phyloP scores from a whole-genome alignment of 1,139 yeast species.

The Kurtzmaniella quercitrusa region DNA sequence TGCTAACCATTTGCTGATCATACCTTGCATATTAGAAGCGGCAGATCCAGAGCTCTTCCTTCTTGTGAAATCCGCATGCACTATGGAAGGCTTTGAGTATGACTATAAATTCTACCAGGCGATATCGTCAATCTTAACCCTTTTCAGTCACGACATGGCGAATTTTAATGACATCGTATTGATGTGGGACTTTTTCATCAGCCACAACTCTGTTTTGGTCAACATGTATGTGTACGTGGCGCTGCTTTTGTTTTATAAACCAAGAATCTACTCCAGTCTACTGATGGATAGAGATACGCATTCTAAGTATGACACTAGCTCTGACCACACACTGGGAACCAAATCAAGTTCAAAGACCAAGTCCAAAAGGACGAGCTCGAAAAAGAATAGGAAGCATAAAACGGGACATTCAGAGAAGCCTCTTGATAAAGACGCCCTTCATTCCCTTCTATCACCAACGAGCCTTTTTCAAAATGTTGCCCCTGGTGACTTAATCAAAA shows the following conservation, averaged over 20 bases:
- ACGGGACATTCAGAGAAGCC: conserved; percentile 11
- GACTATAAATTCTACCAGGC: conserved; percentile 54
- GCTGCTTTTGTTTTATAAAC: conserved; percentile 39
- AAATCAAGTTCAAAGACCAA: neutral
- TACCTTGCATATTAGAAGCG: conserved; percentile 55
- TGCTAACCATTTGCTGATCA: conserved; percentile 56
- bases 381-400: neutral
- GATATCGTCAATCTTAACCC: conserved; percentile 70
- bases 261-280: conserved; percentile 30
- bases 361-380: conserved; percentile 5
- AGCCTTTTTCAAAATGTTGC: conserved; percentile 23
- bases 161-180: conserved; percentile 46
- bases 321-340: neutral
- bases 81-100: conserved; percentile 27
- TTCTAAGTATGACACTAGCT: too few species aligned
- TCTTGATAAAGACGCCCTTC: conserved; percentile 36
- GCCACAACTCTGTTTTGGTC: conserved; percentile 40
- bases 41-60: conserved; percentile 51
- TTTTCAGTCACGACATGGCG: conserved; percentile 70
- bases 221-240: conserved; percentile 56
- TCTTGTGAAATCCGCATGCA: conserved; percentile 38
- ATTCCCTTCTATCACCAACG: conserved; percentile 35
- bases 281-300: conserved; percentile 8
- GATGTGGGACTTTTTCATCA: conserved; percentile 61
- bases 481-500: conserved; percentile 31